A percentile compares a stretch with the other conserved stretches of the same genome.
phyloP scores from a whole-genome alignment of 495 filamentous ascomycete species.

The Xylaria palmicola region DNA sequence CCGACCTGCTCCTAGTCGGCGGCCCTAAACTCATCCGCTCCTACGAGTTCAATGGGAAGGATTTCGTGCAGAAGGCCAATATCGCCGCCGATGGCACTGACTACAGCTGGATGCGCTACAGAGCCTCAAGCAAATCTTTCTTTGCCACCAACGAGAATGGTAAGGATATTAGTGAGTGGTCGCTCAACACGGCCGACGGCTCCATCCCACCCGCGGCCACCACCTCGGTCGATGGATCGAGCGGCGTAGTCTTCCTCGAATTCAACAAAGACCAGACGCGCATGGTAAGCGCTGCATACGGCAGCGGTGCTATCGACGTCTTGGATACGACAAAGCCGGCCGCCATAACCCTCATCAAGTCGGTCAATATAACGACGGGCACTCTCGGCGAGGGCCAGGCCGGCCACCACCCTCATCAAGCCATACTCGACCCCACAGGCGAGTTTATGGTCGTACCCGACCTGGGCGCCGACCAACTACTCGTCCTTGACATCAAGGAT shows the following conservation, averaged over 20 bases:
- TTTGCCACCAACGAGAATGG: slow-evolving; percentile 35
- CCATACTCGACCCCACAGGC: slow-evolving; percentile 32
- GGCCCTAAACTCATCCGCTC: slow-evolving; percentile 28
- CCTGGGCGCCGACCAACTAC: slow-evolving; percentile 31
- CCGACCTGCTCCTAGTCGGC: slow-evolving; percentile 28
- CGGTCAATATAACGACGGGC: slow-evolving; percentile 13
- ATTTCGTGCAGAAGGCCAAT: slow-evolving; percentile 29
- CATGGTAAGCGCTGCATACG: slow-evolving; percentile 32
- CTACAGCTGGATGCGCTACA: slow-evolving; percentile 35
- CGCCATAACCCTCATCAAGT: slow-evolving; percentile 24
- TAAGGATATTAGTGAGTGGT: slow-evolving; percentile 20
- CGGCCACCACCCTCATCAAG: slow-evolving; percentile 33
- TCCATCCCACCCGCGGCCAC: slow-evolving; percentile 13
- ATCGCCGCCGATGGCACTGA: slow-evolving; percentile 21
- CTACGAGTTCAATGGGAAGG: slow-evolving; percentile 27
- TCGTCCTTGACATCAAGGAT: slow-evolving; percentile 29
- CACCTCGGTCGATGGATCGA: slow-evolving; percentile 23
- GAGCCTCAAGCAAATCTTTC: slow-evolving; percentile 19
- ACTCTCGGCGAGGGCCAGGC: slow-evolving; percentile 23
- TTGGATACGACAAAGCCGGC: slow-evolving; percentile 28
- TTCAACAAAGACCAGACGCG: slow-evolving; percentile 31
- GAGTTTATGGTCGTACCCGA: slow-evolving; percentile 35
- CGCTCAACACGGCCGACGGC: slow-evolving; percentile 23
- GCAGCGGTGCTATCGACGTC: slow-evolving; percentile 27
- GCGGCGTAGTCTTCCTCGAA: slow-evolving; percentile 34